Base-by-base conservation (phyloP, 2,329 filamentous ascomycete genomes). In the Beauveria pseudobassiana region DNA sequence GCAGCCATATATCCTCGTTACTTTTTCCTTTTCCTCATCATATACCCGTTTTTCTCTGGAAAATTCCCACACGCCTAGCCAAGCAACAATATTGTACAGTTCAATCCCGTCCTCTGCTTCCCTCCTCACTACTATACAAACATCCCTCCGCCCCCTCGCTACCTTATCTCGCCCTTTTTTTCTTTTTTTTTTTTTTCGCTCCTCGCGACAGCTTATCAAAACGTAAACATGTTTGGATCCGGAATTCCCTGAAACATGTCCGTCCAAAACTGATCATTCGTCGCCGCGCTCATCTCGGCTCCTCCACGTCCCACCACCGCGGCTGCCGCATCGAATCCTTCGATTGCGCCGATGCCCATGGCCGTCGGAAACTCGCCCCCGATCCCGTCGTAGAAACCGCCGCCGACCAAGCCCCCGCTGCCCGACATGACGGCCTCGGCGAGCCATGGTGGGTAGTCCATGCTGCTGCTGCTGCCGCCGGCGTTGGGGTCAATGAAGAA, bases 231-330 rank as follows among this genome's bases (percentile, higher is more conserved):
- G 56, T 69, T 70, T 20, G 66, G 64, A 30, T 73, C 70, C 1
- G 72, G 74, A 26, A 76, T 65, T 14, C 70, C 70, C 52, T 74
- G 71, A 24, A 77, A 74, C 61, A 73, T 69, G 54, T 73, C 71
- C 9, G 67, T 73, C 61, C 77, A 72, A 72, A 76, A 78, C 16
- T 74, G 73, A 61, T 78, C 76, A 62, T 73, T 70, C 56, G 77
- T 68, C 57, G 74, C 45, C 56, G 34, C 46, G 28, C 68, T 30
- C 28, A 20, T 20, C 18, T 28, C 48, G 5, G 22, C 14, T 9
- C 46, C 46, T 18, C 46, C 46, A 18, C 34, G 34, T 38, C 34
- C 24, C 66, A 40, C 68, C 69, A 49, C 55, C n/a, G 12, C 50
- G 43, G n/a, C 46, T 57, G 16, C 30, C 55, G 14, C 22, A 40